Percentiles rank a stretch among this genome's conserved stretches.
Conservation (phyloP, 2,329 filamentous ascomycete genomes). For the Pseudogymnoascus sp. region DNA sequence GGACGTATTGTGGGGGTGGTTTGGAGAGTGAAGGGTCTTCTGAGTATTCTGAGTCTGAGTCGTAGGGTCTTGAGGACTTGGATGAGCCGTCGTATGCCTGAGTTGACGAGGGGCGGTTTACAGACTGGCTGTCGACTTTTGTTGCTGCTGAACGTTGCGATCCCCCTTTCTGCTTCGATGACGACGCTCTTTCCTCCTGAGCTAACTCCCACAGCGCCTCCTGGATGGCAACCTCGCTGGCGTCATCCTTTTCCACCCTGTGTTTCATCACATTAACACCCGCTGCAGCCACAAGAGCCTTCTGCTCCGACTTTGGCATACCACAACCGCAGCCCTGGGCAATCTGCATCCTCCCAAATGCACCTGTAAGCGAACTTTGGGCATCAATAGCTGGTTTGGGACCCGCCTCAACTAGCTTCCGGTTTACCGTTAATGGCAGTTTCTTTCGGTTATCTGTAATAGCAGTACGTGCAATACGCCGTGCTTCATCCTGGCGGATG, state of each 20-base stretch:
- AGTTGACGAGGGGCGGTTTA: not conserved
- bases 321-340: slow-evolving; percentile 66
- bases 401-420: slow-evolving; percentile 59
- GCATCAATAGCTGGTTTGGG: slow-evolving; percentile 24
- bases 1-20: slow-evolving; percentile 26
- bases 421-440: slow-evolving; percentile 55
- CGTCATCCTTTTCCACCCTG: slow-evolving; percentile 78
- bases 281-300: slow-evolving; percentile 54
- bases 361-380: slow-evolving; percentile 35
- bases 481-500: slow-evolving; percentile 64
- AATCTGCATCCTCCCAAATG: slow-evolving; percentile 65
- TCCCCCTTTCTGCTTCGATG: slow-evolving; percentile 30
- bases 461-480: slow-evolving; percentile 63
- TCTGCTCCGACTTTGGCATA: slow-evolving; percentile 57
- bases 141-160: slow-evolving; percentile 41
- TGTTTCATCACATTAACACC: slow-evolving; percentile 70
- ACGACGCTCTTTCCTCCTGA: slow-evolving; percentile 63
- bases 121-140: not conserved
- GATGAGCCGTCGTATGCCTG: not conserved
- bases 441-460: slow-evolving; percentile 58
- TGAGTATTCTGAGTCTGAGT: not conserved
- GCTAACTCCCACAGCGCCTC: slow-evolving; percentile 80
- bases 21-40: not conserved
- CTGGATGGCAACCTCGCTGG: slow-evolving; percentile 79
- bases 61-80: slow-evolving; percentile 31